These are phyloP conservation scores for Ogataea naganishii DNA, from an alignment of 805 yeast species.

Conservation along the genomic window DNA sequence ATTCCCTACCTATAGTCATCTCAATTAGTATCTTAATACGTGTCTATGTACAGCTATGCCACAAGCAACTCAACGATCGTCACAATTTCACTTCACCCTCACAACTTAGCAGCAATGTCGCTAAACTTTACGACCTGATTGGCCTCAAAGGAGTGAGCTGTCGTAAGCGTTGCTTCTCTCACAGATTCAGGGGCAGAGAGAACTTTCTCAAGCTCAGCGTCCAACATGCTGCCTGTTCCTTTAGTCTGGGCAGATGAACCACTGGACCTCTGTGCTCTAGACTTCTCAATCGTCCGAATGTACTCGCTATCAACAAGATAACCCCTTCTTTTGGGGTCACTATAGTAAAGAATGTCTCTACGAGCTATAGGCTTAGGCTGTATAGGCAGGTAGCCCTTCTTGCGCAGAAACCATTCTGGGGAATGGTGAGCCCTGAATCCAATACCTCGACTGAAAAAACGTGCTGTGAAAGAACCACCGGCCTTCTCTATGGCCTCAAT, in stretches of 20 bases:
- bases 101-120: too few species aligned
- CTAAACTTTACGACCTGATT: constrained; percentile 17
- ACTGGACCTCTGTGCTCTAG: constrained; percentile 4
- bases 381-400: constrained; percentile 73
- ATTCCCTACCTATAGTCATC: too few species aligned
- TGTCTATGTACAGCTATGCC: too few species aligned
- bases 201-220: constrained; percentile 13
- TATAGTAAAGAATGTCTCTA: constrained; percentile 73
- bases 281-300: constrained; percentile 23
- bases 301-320: constrained; percentile 40
- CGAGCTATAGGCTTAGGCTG: constrained; percentile 80
- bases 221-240: constrained; percentile 14
- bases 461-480: constrained; percentile 70
- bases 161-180: constrained; percentile 3
- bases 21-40: too few species aligned
- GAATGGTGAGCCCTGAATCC: constrained; percentile 68
- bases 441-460: constrained; percentile 52
- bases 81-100: too few species aligned
- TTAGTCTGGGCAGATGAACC: constrained; percentile 1
- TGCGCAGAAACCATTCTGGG: constrained; percentile 61
- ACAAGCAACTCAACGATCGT: too few species aligned
- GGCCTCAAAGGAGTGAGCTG: constrained; percentile 12
- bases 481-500: constrained; percentile 60
- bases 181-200: neutral
- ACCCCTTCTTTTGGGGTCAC: constrained; percentile 65